Evolutionary conservation across 306 rosid genomes (phyloP).

Genomic region (Casuarina equisetifolia): DNA sequence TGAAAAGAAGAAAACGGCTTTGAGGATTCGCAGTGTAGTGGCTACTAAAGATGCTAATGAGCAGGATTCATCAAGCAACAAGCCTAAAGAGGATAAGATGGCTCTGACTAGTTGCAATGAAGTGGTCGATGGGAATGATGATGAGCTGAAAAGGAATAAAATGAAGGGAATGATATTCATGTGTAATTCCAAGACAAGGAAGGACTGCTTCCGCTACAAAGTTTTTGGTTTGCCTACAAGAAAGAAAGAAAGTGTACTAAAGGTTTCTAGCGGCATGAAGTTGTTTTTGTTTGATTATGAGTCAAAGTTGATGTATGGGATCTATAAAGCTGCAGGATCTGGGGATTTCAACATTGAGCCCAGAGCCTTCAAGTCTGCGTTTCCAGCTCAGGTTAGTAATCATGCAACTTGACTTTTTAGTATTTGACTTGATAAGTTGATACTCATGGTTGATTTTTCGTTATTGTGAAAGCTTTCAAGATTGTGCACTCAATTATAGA

Average conservation of each 20-base stretch:
- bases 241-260: slow-evolving; percentile 4
- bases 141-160: not conserved
- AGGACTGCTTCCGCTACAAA: slow-evolving; percentile 3
- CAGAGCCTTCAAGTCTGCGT: slow-evolving; percentile 4
- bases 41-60: not conserved
- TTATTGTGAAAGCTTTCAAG: not conserved
- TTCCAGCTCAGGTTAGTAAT: slow-evolving; percentile 15
- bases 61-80: not conserved
- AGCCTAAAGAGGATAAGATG: not conserved
- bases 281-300: slow-evolving; percentile 10
- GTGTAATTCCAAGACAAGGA: slow-evolving; percentile 11
- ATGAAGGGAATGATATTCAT: slow-evolving; percentile 9
- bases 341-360: slow-evolving; percentile 12
- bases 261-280: slow-evolving; percentile 4
- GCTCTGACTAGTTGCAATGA: not conserved
- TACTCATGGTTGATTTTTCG: not conserved
- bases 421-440: not conserved
- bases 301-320: slow-evolving; percentile 9
- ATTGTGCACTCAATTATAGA: no score
- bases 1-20: not conserved
- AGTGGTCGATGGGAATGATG: not conserved
- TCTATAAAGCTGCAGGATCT: not conserved
- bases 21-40: not conserved
- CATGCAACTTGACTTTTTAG: not conserved
- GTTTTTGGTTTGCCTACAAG: slow-evolving; percentile 5